Conservation (phyloP, 305 asterid genomes). For the Fraxinus sp. region DNA sequence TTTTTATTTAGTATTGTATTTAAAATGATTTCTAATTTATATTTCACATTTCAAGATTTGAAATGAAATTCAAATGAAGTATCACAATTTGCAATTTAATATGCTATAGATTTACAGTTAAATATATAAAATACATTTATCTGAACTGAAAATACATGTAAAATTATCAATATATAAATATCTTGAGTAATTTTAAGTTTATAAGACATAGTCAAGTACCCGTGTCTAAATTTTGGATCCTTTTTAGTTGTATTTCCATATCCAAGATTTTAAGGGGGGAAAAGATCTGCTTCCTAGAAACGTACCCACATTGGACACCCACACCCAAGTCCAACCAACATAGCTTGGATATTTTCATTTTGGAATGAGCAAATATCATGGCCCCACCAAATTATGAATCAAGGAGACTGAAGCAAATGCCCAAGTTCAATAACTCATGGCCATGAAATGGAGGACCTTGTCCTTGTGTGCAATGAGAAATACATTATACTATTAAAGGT, state of each 20-base stretch:
- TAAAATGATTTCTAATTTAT: not conserved
- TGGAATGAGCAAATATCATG: not conserved
- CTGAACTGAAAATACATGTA: not conserved
- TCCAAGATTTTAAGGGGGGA: not conserved
- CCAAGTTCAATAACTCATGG: not conserved
- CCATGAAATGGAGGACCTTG: not conserved
- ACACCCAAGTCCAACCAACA: not conserved
- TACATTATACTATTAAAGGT: not conserved
- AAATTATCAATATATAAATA: not conserved
- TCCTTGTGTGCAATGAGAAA: not conserved
- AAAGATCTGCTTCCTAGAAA: not conserved
- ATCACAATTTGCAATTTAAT: not conserved
- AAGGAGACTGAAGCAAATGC: not conserved
- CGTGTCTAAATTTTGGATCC: not conserved
- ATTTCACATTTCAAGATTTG: not conserved
- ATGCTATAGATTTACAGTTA: not conserved
- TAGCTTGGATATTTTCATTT: not conserved
- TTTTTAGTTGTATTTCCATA: not conserved
- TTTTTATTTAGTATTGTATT: not conserved
- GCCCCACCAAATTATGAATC: not conserved
- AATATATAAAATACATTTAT: not conserved
- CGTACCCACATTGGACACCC: not conserved
- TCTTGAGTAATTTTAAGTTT: not conserved
- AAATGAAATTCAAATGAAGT: not conserved
- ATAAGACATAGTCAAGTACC: not conserved